phyloP scores from a whole-genome alignment of 306 rosid species.

The Quercus bicolor region DNA sequence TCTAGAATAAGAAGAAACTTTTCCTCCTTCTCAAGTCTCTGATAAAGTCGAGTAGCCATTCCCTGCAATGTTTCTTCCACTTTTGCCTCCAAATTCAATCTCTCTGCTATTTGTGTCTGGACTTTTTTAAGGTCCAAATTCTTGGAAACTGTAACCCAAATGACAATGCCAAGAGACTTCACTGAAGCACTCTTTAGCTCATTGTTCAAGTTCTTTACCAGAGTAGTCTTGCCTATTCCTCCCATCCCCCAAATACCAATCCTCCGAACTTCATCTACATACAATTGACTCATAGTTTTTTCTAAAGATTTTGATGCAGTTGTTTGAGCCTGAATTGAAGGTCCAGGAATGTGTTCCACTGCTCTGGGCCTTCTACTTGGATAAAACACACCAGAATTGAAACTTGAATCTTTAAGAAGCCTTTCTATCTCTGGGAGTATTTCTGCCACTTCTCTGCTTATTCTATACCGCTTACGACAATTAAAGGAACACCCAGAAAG shows the following conservation, averaged over 20 bases:
- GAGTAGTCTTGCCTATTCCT: constrained; percentile 23
- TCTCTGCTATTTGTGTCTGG: background rate
- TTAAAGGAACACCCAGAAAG: too few relatives aligned
- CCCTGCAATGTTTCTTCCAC: constrained; percentile 14
- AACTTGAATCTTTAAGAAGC: too few relatives aligned
- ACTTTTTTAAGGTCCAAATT: background rate
- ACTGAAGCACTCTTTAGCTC: background rate
- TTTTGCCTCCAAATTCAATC: constrained; percentile 10
- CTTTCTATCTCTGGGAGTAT: background rate
- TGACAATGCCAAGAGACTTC: constrained; percentile 11
- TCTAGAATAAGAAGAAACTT: constrained; percentile 13
- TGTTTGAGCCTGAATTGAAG: background rate
- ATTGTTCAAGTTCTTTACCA: constrained; percentile 21
- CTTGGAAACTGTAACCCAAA: constrained; percentile 18
- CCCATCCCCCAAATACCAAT: constrained; percentile 26
- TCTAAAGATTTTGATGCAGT: background rate
- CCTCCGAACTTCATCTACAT: background rate
- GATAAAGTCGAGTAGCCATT: background rate
- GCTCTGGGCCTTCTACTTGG: too few relatives aligned
- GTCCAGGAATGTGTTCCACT: background rate
- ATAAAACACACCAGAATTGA: too few relatives aligned
- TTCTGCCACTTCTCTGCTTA: background rate
- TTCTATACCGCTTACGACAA: background rate
- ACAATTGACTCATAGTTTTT: background rate
- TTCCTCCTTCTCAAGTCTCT: background rate